Conservation (phyloP, 164 flowering plant genomes). For the Warburgia ugandensis region DNA sequence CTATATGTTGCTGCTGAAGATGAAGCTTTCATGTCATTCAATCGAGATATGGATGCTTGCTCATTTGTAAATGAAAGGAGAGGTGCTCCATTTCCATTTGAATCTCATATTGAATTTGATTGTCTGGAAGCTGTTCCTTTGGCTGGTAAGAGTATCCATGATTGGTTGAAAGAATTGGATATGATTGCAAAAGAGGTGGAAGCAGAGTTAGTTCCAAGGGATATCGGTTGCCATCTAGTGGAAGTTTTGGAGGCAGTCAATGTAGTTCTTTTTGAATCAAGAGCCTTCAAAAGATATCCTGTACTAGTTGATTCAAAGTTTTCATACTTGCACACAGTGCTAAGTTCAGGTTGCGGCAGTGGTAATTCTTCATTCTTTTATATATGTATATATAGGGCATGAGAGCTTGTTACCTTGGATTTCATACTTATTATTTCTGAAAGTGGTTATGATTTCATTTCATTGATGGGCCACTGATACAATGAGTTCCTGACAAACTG, state of each 20-base stretch:
- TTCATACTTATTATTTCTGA: background rate
- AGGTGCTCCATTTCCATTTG: slow-evolving; percentile 16
- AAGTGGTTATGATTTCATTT: background rate
- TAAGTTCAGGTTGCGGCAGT: slow-evolving; percentile 47
- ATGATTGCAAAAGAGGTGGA: slow-evolving; percentile 53
- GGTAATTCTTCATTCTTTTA: slow-evolving; percentile 26
- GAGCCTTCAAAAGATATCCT: slow-evolving; percentile 51
- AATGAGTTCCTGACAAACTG: background rate
- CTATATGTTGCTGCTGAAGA: slow-evolving; percentile 64
- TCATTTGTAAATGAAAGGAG: slow-evolving; percentile 43
- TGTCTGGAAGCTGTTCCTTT: slow-evolving; percentile 43
- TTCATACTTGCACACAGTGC: slow-evolving; percentile 54
- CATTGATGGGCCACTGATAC: background rate
- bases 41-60: slow-evolving; percentile 42
- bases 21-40: slow-evolving; percentile 52
- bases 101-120: slow-evolving; percentile 27
- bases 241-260: slow-evolving; percentile 60
- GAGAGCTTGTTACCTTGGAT: no score
- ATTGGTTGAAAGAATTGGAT: slow-evolving; percentile 57
- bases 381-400: background rate
- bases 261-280: slow-evolving; percentile 44
- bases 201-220: slow-evolving; percentile 55
- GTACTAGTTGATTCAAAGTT: slow-evolving; percentile 43
- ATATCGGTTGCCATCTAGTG: slow-evolving; percentile 56
- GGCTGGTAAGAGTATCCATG: slow-evolving; percentile 44